phyloP scores from a whole-genome alignment of 2,329 filamentous ascomycete species.

The Cercospora berteroae region DNA sequence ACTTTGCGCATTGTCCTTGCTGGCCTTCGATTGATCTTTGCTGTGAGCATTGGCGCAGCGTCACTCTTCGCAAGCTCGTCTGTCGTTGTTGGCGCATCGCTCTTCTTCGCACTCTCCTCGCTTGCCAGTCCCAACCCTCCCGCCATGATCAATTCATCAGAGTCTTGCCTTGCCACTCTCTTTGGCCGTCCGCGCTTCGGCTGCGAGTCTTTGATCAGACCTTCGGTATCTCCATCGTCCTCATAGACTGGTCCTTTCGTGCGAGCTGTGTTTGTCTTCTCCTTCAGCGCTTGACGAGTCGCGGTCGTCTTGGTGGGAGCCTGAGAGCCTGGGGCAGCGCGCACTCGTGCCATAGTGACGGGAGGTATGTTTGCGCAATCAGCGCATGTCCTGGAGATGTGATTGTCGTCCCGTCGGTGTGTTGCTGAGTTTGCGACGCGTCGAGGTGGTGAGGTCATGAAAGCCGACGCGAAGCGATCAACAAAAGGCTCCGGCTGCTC shows the following conservation, averaged over 20 bases:
- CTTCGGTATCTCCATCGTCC: conserved; percentile 31
- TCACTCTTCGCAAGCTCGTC: conserved; percentile 33
- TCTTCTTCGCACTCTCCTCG: conserved; percentile 14
- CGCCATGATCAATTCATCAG: conserved; percentile 33
- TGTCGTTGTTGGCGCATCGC: conserved; percentile 22
- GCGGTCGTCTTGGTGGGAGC: conserved; percentile 18
- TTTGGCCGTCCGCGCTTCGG: conserved; percentile 25
- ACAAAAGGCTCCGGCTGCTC: conserved; percentile 6
- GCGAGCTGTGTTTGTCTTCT: conserved; percentile 34
- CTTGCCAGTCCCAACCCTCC: conserved; percentile 28
- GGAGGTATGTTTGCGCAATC: not conserved
- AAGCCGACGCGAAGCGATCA: conserved; percentile 13
- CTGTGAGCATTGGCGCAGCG: conserved; percentile 12
- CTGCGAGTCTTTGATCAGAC: conserved; percentile 31
- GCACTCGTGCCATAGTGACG: conserved; percentile 31
- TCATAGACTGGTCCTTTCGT: conserved; percentile 26
- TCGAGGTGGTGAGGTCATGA: conserved; percentile 13
- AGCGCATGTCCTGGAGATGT: conserved; percentile 8
- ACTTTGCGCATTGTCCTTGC: conserved; percentile 31
- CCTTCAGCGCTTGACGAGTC: conserved; percentile 30
- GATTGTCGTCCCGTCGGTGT: not conserved
- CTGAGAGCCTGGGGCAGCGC: conserved; percentile 27
- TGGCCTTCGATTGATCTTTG: conserved; percentile 25
- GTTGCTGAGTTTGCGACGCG: conserved; percentile 2
- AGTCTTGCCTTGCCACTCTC: conserved; percentile 20